These are phyloP conservation scores for Solidago caesia DNA, from an alignment of 129 eudicot genomes.

Conservation along the genomic window DNA sequence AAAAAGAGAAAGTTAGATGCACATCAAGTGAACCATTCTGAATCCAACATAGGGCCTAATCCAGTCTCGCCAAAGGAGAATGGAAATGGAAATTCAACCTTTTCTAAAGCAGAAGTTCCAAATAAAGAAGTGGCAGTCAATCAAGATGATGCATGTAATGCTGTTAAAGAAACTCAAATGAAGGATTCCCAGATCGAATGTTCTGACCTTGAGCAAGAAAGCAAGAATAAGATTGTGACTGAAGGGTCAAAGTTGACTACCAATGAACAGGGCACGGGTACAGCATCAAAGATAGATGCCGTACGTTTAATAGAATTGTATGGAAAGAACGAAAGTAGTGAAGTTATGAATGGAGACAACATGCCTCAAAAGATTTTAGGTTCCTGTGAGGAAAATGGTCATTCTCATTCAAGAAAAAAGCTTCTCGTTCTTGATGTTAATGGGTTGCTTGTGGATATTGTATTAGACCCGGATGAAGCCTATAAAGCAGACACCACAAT, in stretches of 20 bases:
- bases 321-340: conserved; percentile 19
- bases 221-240: conserved; percentile 4
- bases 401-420: conserved; percentile 40
- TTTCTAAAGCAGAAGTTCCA: conserved; percentile 4
- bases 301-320: conserved; percentile 10
- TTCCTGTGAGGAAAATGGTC: conserved; percentile 19
- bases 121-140: conserved; percentile 25
- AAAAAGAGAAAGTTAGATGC: conserved; percentile 25
- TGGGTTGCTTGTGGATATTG: conserved; percentile 79
- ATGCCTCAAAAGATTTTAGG: not conserved
- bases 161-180: conserved; percentile 25
- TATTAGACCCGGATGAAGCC: conserved; percentile 37
- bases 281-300: conserved; percentile 22
- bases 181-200: conserved; percentile 17
- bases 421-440: conserved; percentile 93
- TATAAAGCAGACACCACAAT: conserved; percentile 46
- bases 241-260: conserved; percentile 28
- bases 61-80: conserved; percentile 6
- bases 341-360: conserved; percentile 17
- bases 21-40: conserved; percentile 16
- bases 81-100: conserved; percentile 8
- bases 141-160: conserved; percentile 10
- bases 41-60: conserved; percentile 25
- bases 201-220: conserved; percentile 29
- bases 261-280: conserved; percentile 8